Evolutionary conservation across 805 yeast genomes (phyloP).

Genomic region (Priceomyces fermenticarens): DNA sequence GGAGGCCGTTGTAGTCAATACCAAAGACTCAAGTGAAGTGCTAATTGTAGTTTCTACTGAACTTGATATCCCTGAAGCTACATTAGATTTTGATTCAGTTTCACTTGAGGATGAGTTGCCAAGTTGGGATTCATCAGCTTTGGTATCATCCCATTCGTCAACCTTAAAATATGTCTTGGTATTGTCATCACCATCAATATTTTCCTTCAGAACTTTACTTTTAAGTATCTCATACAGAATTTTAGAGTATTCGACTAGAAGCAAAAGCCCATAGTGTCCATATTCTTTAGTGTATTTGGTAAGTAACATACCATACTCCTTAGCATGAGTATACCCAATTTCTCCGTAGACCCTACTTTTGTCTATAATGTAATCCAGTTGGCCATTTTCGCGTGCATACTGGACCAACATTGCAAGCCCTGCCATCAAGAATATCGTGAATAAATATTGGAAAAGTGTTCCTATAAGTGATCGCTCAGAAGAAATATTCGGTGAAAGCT

Average conservation of each 20-base stretch:
- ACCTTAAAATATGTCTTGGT: slow-evolving; percentile 20
- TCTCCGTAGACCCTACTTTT: slow-evolving; percentile 15
- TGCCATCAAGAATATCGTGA: slow-evolving; percentile 30
- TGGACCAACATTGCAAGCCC: slow-evolving; percentile 33
- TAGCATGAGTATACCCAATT: slow-evolving; percentile 11
- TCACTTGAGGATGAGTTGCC: neutral
- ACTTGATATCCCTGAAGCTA: neutral
- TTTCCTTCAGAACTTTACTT: slow-evolving; percentile 24
- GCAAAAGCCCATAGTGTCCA: slow-evolving; percentile 5
- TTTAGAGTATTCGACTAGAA: slow-evolving; percentile 17
- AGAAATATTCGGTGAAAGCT: slow-evolving; percentile 52
- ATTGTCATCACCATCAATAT: slow-evolving; percentile 19
- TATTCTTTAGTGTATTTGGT: slow-evolving; percentile 4
- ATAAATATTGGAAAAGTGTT: slow-evolving; percentile 30
- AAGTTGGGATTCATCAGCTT: neutral
- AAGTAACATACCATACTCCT: slow-evolving; percentile 13
- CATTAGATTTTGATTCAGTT: neutral
- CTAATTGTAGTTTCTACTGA: neutral
- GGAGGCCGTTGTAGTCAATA: neutral
- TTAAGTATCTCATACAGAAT: slow-evolving; percentile 23
- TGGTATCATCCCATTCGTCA: slow-evolving; percentile 17
- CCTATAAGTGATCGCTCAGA: slow-evolving; percentile 37
- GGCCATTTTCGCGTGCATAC: slow-evolving; percentile 31
- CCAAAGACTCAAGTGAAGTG: neutral
- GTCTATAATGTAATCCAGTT: slow-evolving; percentile 23